A percentile compares a stretch with the other conserved stretches of the same genome.
Conservation (phyloP, 495 filamentous ascomycete species). For the Mytilinidion resinicola region DNA sequence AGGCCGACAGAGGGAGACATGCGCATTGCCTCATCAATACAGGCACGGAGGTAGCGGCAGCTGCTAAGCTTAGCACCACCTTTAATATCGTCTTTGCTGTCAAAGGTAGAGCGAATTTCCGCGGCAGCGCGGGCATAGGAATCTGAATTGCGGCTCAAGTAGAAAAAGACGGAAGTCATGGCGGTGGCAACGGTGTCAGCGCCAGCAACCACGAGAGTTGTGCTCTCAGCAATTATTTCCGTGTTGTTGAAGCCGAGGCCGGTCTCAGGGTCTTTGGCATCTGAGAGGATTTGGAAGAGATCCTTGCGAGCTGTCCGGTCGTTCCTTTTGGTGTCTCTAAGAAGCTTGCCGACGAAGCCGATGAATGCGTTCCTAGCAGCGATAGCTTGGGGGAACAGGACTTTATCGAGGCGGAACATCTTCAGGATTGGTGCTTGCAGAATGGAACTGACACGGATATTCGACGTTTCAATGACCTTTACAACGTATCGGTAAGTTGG, state of each 20-base stretch:
- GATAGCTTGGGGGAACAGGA: slow-evolving; percentile 10
- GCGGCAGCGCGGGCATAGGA: slow-evolving; percentile 19
- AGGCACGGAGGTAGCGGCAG: slow-evolving; percentile 33
- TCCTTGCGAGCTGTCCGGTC: slow-evolving; percentile 9
- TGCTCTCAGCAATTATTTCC: slow-evolving; percentile 5
- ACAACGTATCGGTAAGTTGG: slow-evolving; percentile 9
- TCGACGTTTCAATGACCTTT: slow-evolving; percentile 8
- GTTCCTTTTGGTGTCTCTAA: slow-evolving; percentile 9
- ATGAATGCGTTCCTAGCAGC: slow-evolving; percentile 9
- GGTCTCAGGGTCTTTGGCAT: slow-evolving; percentile 9
- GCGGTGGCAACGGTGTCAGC: slow-evolving; percentile 30
- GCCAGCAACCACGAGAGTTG: slow-evolving; percentile 4
- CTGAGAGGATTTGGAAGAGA: neutral
- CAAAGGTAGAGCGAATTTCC: slow-evolving; percentile 36
- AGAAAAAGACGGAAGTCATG: slow-evolving; percentile 34
- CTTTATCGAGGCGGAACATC: slow-evolving; percentile 8
- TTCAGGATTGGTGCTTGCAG: slow-evolving; percentile 7
- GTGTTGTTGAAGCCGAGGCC: slow-evolving; percentile 3
- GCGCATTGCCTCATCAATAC: slow-evolving; percentile 33
- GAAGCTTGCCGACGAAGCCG: slow-evolving; percentile 11
- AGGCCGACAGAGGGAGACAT: slow-evolving; percentile 24
- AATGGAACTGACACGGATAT: slow-evolving; percentile 7
- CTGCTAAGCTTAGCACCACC: slow-evolving; percentile 28
- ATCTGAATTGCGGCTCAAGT: slow-evolving; percentile 30
- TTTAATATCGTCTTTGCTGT: slow-evolving; percentile 25